Percentiles rank a stretch among this genome's conserved stretches.
Conservation (phyloP, 108 stramenopile genomes). For the Conticribra weissflogii region DNA sequence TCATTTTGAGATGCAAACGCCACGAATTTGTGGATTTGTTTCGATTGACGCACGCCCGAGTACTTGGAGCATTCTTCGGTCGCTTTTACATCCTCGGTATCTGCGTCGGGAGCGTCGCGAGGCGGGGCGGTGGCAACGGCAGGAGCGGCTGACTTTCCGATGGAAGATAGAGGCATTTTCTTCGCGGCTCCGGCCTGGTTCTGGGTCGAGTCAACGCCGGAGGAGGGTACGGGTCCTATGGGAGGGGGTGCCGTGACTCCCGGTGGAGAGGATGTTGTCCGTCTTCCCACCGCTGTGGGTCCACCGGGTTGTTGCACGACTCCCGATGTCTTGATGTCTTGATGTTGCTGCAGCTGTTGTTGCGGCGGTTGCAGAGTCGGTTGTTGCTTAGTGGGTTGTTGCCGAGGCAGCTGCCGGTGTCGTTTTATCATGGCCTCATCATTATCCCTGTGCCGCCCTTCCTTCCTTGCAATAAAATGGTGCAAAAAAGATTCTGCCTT, state of each 20-base stretch:
- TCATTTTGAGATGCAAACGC: no score
- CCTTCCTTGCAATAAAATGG: slow-evolving; percentile 63
- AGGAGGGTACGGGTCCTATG: no score
- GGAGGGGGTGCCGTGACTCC: no score
- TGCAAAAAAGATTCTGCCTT: slow-evolving; percentile 63
- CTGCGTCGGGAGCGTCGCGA: background rate
- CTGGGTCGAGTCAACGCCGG: no score
- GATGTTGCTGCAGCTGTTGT: slow-evolving; percentile 4
- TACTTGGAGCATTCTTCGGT: slow-evolving; percentile 50
- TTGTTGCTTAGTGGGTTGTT: background rate
- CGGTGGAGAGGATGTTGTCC: background rate
- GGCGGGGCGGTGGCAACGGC: background rate
- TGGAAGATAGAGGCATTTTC: no score
- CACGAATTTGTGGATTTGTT: no score
- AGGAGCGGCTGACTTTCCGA: no score
- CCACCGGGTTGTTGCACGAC: no score
- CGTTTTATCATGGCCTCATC: background rate
- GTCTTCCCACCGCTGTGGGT: background rate
- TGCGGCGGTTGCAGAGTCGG: slow-evolving; percentile 3
- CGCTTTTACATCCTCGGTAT: no score
- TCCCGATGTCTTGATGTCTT: no score
- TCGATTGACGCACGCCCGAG: no score
- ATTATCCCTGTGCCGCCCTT: slow-evolving; percentile 18
- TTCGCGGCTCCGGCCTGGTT: slow-evolving; percentile 19
- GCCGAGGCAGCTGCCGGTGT: slow-evolving; percentile 15